Evolutionary conservation across 768 basidiomycete genomes (phyloP).

Genomic region (Polyporus arcularius): DNA sequence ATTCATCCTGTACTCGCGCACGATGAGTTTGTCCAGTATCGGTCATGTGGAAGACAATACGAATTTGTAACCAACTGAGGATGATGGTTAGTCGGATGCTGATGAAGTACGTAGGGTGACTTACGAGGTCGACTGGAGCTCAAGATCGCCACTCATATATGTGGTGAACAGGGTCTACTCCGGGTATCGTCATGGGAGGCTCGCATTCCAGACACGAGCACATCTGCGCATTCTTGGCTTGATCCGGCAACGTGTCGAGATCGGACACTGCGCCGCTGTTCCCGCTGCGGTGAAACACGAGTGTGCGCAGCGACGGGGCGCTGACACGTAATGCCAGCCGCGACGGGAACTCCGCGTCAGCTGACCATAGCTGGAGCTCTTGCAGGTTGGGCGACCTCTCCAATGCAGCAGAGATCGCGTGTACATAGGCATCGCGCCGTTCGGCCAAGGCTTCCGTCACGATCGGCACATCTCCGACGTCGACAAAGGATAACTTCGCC

Average conservation of each 20-base stretch:
- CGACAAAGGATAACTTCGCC: background rate
- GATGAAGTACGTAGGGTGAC: no score
- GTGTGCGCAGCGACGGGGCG: background rate
- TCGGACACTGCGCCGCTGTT: background rate
- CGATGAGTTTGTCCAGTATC: no score
- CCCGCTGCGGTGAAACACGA: background rate
- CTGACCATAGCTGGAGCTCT: slow-evolving; percentile 5
- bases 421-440: background rate
- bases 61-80: no score
- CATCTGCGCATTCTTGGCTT: background rate
- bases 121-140: no score
- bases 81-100: no score
- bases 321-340: background rate
- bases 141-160: background rate
- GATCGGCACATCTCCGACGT: background rate
- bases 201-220: background rate
- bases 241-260: background rate
- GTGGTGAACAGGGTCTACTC: background rate
- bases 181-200: background rate
- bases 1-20: no score
- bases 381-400: background rate
- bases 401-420: background rate
- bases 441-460: background rate
- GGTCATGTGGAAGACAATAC: no score
- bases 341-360: background rate